phyloP scores from a whole-genome alignment of 2,329 filamentous ascomycete genomes.

The Verticillium alfalfae region DNA sequence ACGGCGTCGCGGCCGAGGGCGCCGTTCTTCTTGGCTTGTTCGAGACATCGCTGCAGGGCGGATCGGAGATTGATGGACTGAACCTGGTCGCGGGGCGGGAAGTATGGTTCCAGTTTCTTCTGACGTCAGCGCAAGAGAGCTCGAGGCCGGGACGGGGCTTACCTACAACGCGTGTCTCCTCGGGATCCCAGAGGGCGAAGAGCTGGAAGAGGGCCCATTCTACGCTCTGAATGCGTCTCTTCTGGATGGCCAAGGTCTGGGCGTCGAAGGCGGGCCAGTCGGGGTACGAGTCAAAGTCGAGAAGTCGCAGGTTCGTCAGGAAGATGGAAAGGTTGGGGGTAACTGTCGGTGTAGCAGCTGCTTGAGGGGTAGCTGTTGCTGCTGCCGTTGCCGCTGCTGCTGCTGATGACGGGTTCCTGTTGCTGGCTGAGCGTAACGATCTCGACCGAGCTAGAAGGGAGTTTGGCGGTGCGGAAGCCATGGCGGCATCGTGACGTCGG shows the following conservation, averaged over 20 bases:
- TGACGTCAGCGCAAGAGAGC: background rate
- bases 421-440: conserved; percentile 11
- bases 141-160: background rate
- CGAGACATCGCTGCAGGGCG: conserved; percentile 73
- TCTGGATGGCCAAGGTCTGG: conserved; percentile 72
- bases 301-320: conserved; percentile 74
- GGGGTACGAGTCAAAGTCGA: conserved; percentile 68
- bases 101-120: conserved; percentile 84
- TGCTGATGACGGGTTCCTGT: conserved; percentile 3
- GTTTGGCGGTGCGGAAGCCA: conserved; percentile 23
- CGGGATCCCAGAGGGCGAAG: conserved; percentile 76
- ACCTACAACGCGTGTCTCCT: conserved; percentile 66
- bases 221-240: conserved; percentile 72
- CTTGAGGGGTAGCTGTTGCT: conserved; percentile 4
- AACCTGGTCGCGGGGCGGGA: conserved; percentile 81
- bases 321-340: conserved; percentile 58
- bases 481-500: conserved; percentile 18
- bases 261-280: conserved; percentile 77
- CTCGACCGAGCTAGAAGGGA: conserved; percentile 22
- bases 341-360: conserved; percentile 24
- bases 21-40: conserved; percentile 83
- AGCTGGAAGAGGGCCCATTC: conserved; percentile 92
- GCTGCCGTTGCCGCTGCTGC: background rate
- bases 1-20: conserved; percentile 73
- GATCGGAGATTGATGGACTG: conserved; percentile 88